Evolutionary conservation across 148 eudicot species (phyloP).

Genomic region (Diospyros lotus): DNA sequence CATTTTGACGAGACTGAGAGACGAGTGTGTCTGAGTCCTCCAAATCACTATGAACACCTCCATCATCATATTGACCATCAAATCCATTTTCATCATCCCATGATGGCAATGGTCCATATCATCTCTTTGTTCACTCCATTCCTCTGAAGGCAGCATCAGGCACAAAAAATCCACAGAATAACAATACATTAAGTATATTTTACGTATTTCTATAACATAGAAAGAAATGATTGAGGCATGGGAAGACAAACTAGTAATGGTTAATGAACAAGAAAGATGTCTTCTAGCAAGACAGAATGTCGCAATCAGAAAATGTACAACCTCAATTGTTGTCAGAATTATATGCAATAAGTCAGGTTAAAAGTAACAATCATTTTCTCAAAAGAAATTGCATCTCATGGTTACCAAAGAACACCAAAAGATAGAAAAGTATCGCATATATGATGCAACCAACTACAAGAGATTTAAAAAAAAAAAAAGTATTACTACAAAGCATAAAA

Average conservation of each 20-base stretch:
- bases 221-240: neutral
- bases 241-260: neutral
- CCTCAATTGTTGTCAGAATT: too few species aligned
- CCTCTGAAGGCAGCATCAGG: conserved; percentile 28
- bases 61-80: conserved; percentile 61
- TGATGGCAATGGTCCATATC: conserved; percentile 39
- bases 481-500: too few species aligned
- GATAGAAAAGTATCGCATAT: too few species aligned
- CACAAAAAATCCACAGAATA: neutral
- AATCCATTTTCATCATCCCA: conserved; percentile 69
- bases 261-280: neutral
- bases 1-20: conserved; percentile 95
- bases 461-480: too few species aligned
- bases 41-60: conserved; percentile 59
- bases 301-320: too few species aligned
- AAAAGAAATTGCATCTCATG: too few species aligned
- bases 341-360: too few species aligned
- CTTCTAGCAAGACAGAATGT: too few species aligned
- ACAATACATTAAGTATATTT: neutral
- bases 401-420: too few species aligned
- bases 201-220: conserved; percentile 5
- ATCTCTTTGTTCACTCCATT: conserved; percentile 32
- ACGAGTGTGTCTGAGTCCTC: conserved; percentile 68
- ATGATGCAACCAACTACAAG: too few species aligned
- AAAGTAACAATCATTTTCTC: too few species aligned